Base-by-base conservation (phyloP, 148 eudicot species). In the Beta vulgaris region DNA sequence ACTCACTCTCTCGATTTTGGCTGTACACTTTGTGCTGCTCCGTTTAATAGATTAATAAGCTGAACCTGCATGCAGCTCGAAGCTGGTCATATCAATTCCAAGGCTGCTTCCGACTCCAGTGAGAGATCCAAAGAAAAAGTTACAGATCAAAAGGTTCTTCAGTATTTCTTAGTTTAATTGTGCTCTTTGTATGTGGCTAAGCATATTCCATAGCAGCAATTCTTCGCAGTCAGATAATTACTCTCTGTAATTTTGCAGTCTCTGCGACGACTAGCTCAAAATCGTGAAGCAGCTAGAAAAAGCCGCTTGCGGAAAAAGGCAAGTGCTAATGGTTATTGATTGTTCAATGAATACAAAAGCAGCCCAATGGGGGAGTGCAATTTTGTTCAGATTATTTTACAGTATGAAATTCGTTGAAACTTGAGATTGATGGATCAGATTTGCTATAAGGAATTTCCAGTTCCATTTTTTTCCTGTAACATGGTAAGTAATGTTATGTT, bases 251-350 rank as follows among this genome's bases (percentile, higher is more conserved):
- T 73, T 31, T 77, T 79, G 69, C 87, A 94, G 98, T 87, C 98
- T 25, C 73, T 88, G 72, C 87, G 98, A 63, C 84, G 98, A 81
- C 89, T 94, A 64, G 98, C 98, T 76, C 98, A 95, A 79, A 95
- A 95, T 79, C 93, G 98, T 48, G 98, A 91, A 86, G 98, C 98
- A 77, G 98, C 98, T 73, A 85, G 98, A 80, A 93, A 93, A 85
- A 93, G 98, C 74, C 84, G 97, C 69, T 76, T 93, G 79, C 85
- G 98, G 72, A 93, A 93, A 81, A 93, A 93, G 84, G 98, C 81
- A 80, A 49, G 79, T 82, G n/a, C n/a, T n/a, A 61, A 7, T 73
- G 39, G 21, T 68, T 5, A n/a, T 68, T 36, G 64, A 62, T 21
- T 68, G 35, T 4, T 19, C 23, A 42, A 67, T 68, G 35, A 15